Evolutionary conservation across 1,139 yeast species (phyloP).

Genomic region (Pneumocystis jirovecii): DNA sequence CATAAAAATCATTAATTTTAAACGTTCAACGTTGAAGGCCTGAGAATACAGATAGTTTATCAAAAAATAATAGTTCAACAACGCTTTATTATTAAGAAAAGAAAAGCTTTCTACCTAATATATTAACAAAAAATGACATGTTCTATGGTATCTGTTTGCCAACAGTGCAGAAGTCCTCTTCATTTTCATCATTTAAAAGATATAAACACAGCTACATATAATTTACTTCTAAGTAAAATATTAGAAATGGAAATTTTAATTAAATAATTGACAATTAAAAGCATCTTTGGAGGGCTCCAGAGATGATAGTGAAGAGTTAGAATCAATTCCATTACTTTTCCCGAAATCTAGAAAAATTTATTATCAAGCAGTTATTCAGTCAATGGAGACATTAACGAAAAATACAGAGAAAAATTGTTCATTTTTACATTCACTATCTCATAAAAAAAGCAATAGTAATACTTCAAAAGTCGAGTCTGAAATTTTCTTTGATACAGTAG

Average conservation of each 20-base stretch:
- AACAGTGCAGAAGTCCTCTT: not conserved
- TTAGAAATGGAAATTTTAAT: not conserved
- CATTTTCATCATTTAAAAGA: not conserved
- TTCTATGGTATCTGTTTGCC: not conserved
- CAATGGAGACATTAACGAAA: too few relatives aligned
- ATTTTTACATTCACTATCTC: not conserved
- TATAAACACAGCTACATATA: not conserved
- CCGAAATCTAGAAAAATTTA: not conserved
- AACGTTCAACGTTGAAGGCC: not conserved
- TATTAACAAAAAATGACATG: not conserved
- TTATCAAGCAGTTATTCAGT: not conserved
- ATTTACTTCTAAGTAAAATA: not conserved
- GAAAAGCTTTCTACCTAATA: not conserved
- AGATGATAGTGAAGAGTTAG: not conserved
- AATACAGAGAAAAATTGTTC: not conserved
- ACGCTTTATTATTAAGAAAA: not conserved
- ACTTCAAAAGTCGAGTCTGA: not conserved
- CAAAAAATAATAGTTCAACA: not conserved
- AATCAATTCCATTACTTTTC: not conserved
- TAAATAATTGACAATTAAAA: not conserved
- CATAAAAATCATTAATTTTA: not conserved
- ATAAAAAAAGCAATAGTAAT: not conserved
- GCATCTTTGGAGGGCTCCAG: not conserved
- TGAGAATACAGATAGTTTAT: not conserved
- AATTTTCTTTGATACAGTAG: not conserved